Evolutionary conservation across 1,139 yeast genomes (phyloP), one percentile per base, ranked within the genome.

Genomic region (Wickerhamomyces sp.): DNA sequence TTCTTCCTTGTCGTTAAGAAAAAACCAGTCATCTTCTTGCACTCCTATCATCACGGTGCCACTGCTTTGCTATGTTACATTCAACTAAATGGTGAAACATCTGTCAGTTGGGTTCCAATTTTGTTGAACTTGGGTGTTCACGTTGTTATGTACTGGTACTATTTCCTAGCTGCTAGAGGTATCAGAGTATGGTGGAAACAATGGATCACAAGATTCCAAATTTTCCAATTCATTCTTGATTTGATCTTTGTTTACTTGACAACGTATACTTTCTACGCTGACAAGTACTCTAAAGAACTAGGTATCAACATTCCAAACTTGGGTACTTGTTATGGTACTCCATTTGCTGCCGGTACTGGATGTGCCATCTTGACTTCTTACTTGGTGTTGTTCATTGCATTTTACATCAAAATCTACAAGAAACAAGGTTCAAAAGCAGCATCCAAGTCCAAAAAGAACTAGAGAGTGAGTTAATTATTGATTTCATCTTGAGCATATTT

Each of bases 101-200:
- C 96, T 9, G 94, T 83, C 45, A 88, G 88, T 49, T 91, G 97
- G 96, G 96, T 91, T 35, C 95, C 95, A 42, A 91, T 91, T 58
- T 60, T 80, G 23, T 71, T 91, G 57, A 91, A 91, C 70, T 71
- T 91, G 64, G 85, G 78, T 40, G 98, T 91, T 32, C 98, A 91
- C 58, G 96, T 91, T 33, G 81, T 91, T 49, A 91, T 91, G 98
- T 91, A 91, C 76, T 91, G 89, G 85, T 91, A 91, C 75, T 91
- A 91, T 72, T 89, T 88, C 75, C 71, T 91, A 55, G 75, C 91
- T 49, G 87, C 97, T 14, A 76, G 95, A 61, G 95, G 96, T 42
- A 85, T 89, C 58, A 80, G 91, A 53, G 96, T 91, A 40, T 89
- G 97, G 97, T 91, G 98, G 98, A 91, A 91, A 67, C 95, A 89